Percentiles rank a stretch among this genome's conserved stretches.
Evolutionary conservation across 805 yeast species (phyloP).

Genomic region (Yueomyces sp.): DNA sequence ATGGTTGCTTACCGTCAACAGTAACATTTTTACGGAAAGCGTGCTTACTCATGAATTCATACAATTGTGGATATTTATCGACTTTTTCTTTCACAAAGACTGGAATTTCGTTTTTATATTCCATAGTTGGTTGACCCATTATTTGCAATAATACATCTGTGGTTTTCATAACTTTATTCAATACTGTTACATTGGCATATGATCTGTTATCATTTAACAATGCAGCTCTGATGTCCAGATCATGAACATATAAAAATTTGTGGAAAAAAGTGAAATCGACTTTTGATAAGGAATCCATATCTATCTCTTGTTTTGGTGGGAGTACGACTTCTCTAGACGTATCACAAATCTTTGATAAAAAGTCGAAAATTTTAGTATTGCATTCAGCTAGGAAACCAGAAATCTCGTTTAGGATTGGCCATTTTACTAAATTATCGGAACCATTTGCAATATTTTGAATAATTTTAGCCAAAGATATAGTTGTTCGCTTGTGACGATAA

Average conservation of each 20-base stretch:
- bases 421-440: slow-evolving; percentile 48
- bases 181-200: slow-evolving; percentile 7
- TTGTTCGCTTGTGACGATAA: slow-evolving; percentile 40
- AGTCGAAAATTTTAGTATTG: slow-evolving; percentile 27
- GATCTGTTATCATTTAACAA: slow-evolving; percentile 6
- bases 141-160: slow-evolving; percentile 32
- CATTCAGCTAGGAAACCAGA: slow-evolving; percentile 29
- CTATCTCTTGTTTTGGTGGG: slow-evolving; percentile 6
- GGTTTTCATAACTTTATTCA: slow-evolving; percentile 20
- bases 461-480: slow-evolving; percentile 69
- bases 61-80: slow-evolving; percentile 36
- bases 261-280: slow-evolving; percentile 31
- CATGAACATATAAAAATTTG: slow-evolving; percentile 34
- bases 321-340: neutral
- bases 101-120: slow-evolving; percentile 42
- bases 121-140: slow-evolving; percentile 45
- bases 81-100: slow-evolving; percentile 35
- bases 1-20: slow-evolving; percentile 17
- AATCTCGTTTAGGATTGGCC: slow-evolving; percentile 38
- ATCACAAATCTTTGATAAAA: slow-evolving; percentile 27
- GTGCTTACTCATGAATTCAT: slow-evolving; percentile 61
- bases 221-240: slow-evolving; percentile 24
- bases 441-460: slow-evolving; percentile 83
- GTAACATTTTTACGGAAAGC: slow-evolving; percentile 37
- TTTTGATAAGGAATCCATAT: neutral